Evolutionary conservation across 768 basidiomycete species (phyloP), one percentile per base, ranked within the genome.

Genomic region (Tulasnella sp.): DNA sequence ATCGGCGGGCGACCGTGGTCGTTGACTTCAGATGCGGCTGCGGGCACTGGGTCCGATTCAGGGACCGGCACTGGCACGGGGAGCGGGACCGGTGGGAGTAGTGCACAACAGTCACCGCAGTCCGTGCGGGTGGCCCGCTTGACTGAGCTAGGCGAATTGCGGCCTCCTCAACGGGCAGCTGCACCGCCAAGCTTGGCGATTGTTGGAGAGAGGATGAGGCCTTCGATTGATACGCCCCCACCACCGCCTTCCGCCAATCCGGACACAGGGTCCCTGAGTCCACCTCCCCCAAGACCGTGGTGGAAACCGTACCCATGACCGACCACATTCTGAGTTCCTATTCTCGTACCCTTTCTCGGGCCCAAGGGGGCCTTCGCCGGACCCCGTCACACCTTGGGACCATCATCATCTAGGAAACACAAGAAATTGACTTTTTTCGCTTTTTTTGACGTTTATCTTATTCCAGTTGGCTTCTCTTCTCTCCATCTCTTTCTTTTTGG

Each of bases 201-300:
- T 34, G 62, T 68, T 12, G 62, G 62, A 36, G 62, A 68, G 62
- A 68, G 62, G 62, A 68, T 68, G 62, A 68, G 62, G 34, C 62
- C 62, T 16, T 68, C 75, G 3, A 75, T 75, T 14, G 39, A 44
- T 14, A 48, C 75, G n/a, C 75, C 75, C 2, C 75, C 75, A 48
- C 75, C 75, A 36, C 34, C 75, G 52, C 39, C 75, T 36, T 56
- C 75, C 31, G 46, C 75, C 34, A 21, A 21, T 34, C 75, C 75
- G 19, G n/a, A 75, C 34, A 3, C 19, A 24, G 40, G 27, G 44
- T 18, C n/a, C 8, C 27, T 75, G 46, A 48, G 27, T 24, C 75
- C 75, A 27, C 75, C 40, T 21, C 75, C 75, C 5, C 44, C 46
- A 34, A 75, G 52, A 75, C 52, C 75, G 75, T 75, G 75, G 75